Evolutionary conservation across 345 rosid species (phyloP), one percentile per base, ranked within the genome.

Genomic region (Alliaria petiolata): DNA sequence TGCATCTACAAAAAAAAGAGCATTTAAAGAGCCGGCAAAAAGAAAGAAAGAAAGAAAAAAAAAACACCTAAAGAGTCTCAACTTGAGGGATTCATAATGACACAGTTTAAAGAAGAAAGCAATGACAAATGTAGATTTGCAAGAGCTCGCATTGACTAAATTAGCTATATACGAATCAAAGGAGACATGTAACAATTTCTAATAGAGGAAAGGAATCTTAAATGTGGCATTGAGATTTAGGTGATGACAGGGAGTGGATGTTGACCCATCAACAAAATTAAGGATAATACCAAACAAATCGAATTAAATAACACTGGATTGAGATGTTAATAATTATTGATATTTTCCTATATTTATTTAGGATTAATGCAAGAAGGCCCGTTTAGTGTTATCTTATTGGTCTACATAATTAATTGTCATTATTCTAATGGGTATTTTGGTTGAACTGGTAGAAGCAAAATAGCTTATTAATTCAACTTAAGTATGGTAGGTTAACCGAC

Each of bases 201-300:
- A 65, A 67, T 60, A 82, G 78, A 63, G 85, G 92, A 81, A 91
- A 80, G 74, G 91, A 85, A 89, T 89, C 83, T 86, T 54, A 69
- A 83, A 82, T 83, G 84, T 78, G 86, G 96, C 93, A 85, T 85
- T 76, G 15, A 80, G 84, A 84, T 88, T 79, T 91, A 89, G 96
- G 99, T 91, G 90, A 86, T 88, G 97, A 88, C 84, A 88, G 74
- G 87, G 87, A 86, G 75, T 67, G 81, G 99, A 91, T 84, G 97
- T 79, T 85, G 96, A 95, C 96, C 90, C 74, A 82, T 86, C 96
- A 95, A 95, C 97, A 80, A 89, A 76, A 75, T 63, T 76, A 55
- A 80, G 76, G 93, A 91, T 89, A 91, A 89, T 81, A 86, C 86
- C 88, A 91, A 88, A 86, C 85, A 79, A 86, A 83, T 81, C 87